Conservation (phyloP, 139 green algal species). For the Nannochloris sp. region DNA sequence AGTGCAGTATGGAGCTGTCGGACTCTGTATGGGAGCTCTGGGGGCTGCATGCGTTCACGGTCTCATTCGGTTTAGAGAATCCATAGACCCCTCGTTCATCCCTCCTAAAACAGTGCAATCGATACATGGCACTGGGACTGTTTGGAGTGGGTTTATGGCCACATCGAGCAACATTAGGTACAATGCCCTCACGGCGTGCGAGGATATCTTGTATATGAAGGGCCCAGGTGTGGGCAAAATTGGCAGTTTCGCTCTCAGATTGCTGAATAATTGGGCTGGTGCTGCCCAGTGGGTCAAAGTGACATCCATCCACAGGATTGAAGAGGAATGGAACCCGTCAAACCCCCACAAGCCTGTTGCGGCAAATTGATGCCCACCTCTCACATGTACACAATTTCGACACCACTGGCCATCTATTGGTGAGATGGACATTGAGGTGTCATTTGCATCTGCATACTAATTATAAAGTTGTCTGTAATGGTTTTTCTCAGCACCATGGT, state of each 20-base stretch:
- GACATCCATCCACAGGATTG: constrained; percentile 1
- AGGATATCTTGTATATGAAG: constrained; percentile 9
- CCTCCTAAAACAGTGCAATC: constrained; percentile 17
- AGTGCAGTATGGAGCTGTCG: constrained; percentile 19
- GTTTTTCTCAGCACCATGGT: too few species aligned
- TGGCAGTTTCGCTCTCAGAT: constrained; percentile 10
- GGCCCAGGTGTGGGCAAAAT: neutral
- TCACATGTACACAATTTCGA: too few species aligned
- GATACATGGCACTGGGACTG: constrained; percentile 11
- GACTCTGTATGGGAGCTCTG: constrained; percentile 12
- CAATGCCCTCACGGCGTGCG: constrained; percentile 16
- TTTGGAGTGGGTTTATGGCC: constrained; percentile 23
- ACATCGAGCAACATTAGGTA: constrained; percentile 18
- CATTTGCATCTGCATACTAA: too few species aligned
- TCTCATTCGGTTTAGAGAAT: constrained; percentile 8
- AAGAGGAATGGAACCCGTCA: constrained; percentile 1
- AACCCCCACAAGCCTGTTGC: neutral
- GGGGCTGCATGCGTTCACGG: constrained; percentile 8
- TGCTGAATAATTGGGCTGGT: constrained; percentile 24
- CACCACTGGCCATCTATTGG: too few species aligned
- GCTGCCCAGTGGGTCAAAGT: constrained; percentile 14
- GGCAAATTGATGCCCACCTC: neutral
- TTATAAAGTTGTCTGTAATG: too few species aligned
- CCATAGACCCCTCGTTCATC: constrained; percentile 8
- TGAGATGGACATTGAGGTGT: too few species aligned